phyloP scores from a whole-genome alignment of 768 basidiomycete species.

The Dioszegia crocea region DNA sequence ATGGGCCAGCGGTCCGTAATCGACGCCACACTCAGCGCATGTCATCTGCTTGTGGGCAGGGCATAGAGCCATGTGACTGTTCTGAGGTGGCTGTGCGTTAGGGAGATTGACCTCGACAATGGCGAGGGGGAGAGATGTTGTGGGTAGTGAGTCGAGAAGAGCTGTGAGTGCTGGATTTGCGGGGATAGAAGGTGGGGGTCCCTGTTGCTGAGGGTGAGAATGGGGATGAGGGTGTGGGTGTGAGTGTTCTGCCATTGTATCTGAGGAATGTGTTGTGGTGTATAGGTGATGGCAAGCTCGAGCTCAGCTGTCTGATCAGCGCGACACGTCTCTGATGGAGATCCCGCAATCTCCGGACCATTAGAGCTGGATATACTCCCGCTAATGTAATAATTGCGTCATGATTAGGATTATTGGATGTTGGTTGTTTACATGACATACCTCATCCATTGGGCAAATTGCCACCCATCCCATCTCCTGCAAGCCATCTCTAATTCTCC shows the following conservation, averaged over 20 bases:
- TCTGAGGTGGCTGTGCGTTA: constrained; percentile 30
- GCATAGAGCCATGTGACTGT: constrained; percentile 59
- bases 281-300: not conserved
- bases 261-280: not conserved
- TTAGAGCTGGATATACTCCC: not conserved
- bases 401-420: not conserved
- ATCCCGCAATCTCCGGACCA: too few species aligned
- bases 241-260: not conserved
- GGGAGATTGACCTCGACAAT: constrained; percentile 27
- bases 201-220: constrained; percentile 10
- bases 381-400: constrained; percentile 4
- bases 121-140: constrained; percentile 28
- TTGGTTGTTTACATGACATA: constrained; percentile 1
- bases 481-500: not conserved
- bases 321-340: too few species aligned
- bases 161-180: constrained; percentile 34
- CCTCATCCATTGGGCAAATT: not conserved
- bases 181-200: constrained; percentile 21
- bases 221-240: constrained; percentile 7
- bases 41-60: constrained; percentile 56
- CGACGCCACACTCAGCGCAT: constrained; percentile 50
- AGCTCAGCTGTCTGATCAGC: too few species aligned
- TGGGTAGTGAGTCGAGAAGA: constrained; percentile 42
- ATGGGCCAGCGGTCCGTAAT: constrained; percentile 72
- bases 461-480: not conserved